Percentiles rank a stretch among this genome's conserved stretches.
phyloP scores from a whole-genome alignment of 129 eudicot genomes.

The Logfia minima region DNA sequence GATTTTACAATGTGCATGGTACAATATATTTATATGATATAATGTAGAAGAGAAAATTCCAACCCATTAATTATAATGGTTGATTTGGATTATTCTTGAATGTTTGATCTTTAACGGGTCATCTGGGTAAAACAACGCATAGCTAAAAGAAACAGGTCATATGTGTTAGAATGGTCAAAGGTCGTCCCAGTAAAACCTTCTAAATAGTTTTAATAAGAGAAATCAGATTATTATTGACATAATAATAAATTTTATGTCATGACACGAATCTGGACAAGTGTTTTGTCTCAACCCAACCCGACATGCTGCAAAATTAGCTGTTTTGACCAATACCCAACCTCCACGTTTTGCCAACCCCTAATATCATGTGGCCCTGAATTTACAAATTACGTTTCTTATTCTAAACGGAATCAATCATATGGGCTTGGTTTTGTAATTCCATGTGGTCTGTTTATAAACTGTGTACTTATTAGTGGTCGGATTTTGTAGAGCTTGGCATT shows the following conservation, averaged over 20 bases:
- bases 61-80: background rate
- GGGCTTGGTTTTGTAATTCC: background rate
- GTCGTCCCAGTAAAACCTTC: background rate
- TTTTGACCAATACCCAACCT: background rate
- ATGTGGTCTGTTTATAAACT: background rate
- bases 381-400: background rate
- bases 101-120: background rate
- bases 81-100: background rate
- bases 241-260: background rate
- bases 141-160: background rate
- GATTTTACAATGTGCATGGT: background rate
- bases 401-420: no score
- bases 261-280: background rate
- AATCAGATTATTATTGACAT: background rate
- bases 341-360: background rate
- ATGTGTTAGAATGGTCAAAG: background rate
- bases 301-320: background rate
- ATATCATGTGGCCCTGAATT: background rate
- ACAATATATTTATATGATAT: background rate
- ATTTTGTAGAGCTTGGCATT: slow-evolving; percentile 41
- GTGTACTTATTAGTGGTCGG: background rate
- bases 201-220: background rate
- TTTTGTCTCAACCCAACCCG: background rate
- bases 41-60: background rate
- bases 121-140: background rate